Evolutionary conservation across 768 basidiomycete species (phyloP).

Genomic region (Tephrocybe sp.): DNA sequence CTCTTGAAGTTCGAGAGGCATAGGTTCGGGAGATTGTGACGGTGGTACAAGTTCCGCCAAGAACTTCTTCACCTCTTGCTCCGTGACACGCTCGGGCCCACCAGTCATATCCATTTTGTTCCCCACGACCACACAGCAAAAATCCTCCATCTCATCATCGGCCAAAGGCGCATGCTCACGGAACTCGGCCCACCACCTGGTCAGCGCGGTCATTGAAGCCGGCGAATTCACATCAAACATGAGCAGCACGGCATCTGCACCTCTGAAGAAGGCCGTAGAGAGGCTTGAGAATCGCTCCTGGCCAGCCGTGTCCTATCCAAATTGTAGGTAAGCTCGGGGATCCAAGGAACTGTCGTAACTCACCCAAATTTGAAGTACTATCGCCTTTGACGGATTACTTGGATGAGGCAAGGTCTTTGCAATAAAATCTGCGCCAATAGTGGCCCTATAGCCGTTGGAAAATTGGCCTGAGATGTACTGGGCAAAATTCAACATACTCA

Average conservation of each 20-base stretch:
- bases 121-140: slow-evolving; percentile 75
- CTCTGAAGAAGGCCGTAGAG: slow-evolving; percentile 81
- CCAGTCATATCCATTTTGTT: slow-evolving; percentile 71
- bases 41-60: slow-evolving; percentile 58
- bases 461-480: slow-evolving; percentile 80
- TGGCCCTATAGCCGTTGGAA: slow-evolving; percentile 76
- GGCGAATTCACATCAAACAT: slow-evolving; percentile 79
- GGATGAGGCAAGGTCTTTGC: slow-evolving; percentile 71
- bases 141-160: slow-evolving; percentile 61
- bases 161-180: slow-evolving; percentile 60
- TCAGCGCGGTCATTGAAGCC: slow-evolving; percentile 55
- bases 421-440: slow-evolving; percentile 90
- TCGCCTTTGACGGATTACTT: slow-evolving; percentile 47
- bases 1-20: neutral
- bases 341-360: too few relatives aligned
- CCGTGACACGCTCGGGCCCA: slow-evolving; percentile 26
- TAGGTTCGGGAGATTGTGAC: slow-evolving; percentile 12
- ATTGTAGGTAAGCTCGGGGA: too few relatives aligned
- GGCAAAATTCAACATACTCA: neutral
- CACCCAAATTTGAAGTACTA: slow-evolving; percentile 68
- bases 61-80: slow-evolving; percentile 49
- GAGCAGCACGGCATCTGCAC: slow-evolving; percentile 79
- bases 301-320: slow-evolving; percentile 60
- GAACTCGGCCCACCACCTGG: slow-evolving; percentile 83
- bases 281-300: slow-evolving; percentile 87